A percentile compares a stretch with the other conserved stretches of the same genome.
phyloP scores from a whole-genome alignment of 1,284 basidiomycete genomes.

The Schizophyllum commune region DNA sequence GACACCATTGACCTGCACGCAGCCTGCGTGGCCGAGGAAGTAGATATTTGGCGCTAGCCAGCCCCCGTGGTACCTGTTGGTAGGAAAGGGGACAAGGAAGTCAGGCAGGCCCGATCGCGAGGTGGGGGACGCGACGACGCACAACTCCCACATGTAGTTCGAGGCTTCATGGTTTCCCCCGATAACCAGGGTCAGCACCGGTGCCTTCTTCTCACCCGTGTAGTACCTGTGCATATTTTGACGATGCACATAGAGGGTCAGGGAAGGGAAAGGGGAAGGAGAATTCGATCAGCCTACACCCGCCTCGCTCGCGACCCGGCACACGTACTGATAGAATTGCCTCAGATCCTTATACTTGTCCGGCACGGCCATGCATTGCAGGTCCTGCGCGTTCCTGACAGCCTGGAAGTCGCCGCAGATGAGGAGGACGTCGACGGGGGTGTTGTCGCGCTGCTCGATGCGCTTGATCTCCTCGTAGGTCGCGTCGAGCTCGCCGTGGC shows the following conservation, averaged over 20 bases:
- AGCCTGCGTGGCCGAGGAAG: conserved; percentile 90
- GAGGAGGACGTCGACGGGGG: conserved; percentile 78
- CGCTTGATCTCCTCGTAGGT: conserved; percentile 77
- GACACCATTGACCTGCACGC: conserved; percentile 80
- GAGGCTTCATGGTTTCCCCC: conserved; percentile 98
- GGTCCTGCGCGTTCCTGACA: conserved; percentile 78
- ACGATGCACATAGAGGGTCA: no score
- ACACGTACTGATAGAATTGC: conserved; percentile 72
- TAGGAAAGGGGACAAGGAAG: not conserved
- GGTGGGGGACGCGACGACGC: conserved; percentile 23
- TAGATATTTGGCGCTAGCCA: conserved; percentile 98
- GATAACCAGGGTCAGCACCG: conserved; percentile 88
- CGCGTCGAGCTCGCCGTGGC: conserved; percentile 82
- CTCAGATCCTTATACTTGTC: conserved; percentile 83
- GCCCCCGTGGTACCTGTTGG: conserved; percentile 79
- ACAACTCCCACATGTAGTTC: conserved; percentile 97
- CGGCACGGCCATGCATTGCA: conserved; percentile 88
- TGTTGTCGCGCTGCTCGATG: conserved; percentile 54
- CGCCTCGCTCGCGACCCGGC: conserved; percentile 11
- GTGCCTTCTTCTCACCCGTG: conserved; percentile 73
- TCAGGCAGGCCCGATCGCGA: not conserved
- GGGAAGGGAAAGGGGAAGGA: not conserved
- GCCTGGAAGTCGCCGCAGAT: conserved; percentile 97
- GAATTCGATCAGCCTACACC: not conserved
- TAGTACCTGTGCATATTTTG: conserved; percentile 66